A percentile compares a stretch with the other conserved stretches of the same genome.
Evolutionary conservation across 257 asterid genomes (phyloP).

Genomic region (Solanum infundibuliforme): DNA sequence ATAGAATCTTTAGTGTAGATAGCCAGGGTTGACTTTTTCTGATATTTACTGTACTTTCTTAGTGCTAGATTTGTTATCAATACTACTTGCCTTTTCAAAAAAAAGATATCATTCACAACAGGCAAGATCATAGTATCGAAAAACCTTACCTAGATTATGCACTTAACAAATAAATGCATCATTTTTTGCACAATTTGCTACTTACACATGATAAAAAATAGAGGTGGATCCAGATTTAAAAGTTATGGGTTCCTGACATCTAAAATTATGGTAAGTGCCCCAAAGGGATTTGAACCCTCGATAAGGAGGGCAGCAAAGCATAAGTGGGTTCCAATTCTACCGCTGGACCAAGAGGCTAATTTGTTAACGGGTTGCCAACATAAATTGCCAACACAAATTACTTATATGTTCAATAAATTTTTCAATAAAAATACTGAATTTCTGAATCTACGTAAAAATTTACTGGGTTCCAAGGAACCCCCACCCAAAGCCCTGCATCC

Average conservation of each 20-base stretch:
- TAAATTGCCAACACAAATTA: not conserved
- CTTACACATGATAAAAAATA: not conserved
- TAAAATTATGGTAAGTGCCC: not conserved
- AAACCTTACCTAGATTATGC: not conserved
- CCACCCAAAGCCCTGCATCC: not conserved
- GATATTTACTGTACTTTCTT: not conserved
- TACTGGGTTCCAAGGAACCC: not conserved
- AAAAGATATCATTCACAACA: not conserved
- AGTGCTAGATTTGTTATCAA: not conserved
- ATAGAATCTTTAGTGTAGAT: not conserved
- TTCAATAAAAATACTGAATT: not conserved
- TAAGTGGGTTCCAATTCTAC: not conserved
- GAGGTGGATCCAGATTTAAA: not conserved
- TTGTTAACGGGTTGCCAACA: not conserved
- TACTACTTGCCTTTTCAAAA: not conserved
- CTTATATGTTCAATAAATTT: not conserved
- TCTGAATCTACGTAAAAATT: not conserved
- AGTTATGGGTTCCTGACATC: not conserved
- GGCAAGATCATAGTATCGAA: not conserved
- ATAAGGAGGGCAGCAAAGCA: not conserved
- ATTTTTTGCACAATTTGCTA: not conserved
- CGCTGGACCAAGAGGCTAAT: not conserved
- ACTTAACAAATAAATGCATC: not conserved
- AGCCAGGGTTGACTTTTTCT: not conserved
- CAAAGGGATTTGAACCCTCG: not conserved